Conservation (phyloP, 495 filamentous ascomycete genomes). For the Neurospora sp. region DNA sequence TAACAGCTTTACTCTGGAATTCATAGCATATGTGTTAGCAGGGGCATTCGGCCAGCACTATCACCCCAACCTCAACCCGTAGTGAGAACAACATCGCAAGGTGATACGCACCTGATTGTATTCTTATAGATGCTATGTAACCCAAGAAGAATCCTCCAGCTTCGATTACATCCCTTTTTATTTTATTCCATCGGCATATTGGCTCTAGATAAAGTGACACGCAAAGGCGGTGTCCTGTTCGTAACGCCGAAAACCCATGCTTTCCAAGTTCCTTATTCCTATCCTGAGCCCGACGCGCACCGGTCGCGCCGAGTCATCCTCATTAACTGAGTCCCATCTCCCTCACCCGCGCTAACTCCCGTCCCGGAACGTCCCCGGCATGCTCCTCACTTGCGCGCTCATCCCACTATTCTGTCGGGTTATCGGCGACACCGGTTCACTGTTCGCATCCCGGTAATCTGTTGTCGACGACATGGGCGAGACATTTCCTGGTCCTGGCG, state of each 20-base stretch:
- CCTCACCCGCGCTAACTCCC: not conserved
- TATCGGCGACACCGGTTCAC: not conserved
- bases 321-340: not conserved
- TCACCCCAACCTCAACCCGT: not conserved
- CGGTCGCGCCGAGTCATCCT: not conserved
- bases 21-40: not conserved
- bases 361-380: not conserved
- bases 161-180: not conserved
- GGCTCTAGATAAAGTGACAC: not conserved
- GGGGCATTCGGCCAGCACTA: not conserved
- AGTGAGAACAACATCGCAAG: not conserved
- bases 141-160: not conserved
- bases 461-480: not conserved
- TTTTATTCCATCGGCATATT: not conserved
- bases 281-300: not conserved
- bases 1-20: not conserved
- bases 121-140: not conserved
- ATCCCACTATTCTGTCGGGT: not conserved
- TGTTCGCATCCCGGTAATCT: not conserved
- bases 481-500: not conserved
- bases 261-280: not conserved
- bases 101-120: not conserved
- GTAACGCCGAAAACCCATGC: not conserved
- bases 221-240: not conserved
- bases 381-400: not conserved